Percentiles rank a stretch among this genome's conserved stretches.
Conservation (phyloP, 2,329 filamentous ascomycete genomes). For the Clathrospora elynae region DNA sequence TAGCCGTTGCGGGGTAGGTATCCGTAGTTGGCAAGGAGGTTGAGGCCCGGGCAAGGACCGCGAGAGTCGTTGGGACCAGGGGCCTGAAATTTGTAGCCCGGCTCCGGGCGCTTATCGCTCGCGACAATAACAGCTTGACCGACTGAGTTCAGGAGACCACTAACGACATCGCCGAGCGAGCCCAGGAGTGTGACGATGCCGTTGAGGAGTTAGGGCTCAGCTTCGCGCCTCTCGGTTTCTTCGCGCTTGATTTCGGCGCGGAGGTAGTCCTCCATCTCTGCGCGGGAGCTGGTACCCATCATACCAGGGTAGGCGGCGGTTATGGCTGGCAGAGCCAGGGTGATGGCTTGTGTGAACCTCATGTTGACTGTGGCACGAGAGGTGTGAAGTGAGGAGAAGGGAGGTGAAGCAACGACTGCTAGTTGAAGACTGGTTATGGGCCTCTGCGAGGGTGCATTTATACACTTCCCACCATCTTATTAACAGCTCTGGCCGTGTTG, state of each 20-base stretch:
- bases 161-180: conserved; percentile 14
- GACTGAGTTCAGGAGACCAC: conserved; percentile 26
- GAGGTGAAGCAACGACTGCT: background rate
- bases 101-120: conserved; percentile 28
- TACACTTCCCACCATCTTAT: background rate
- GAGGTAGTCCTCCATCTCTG: conserved; percentile 17
- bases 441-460: background rate
- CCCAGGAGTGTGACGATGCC: conserved; percentile 15
- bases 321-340: conserved; percentile 22
- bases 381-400: background rate
- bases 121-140: conserved; percentile 22
- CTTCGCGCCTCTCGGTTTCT: conserved; percentile 9
- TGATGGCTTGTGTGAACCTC: conserved; percentile 16
- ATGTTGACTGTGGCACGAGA: conserved; percentile 8
- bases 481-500: background rate
- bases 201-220: conserved; percentile 14
- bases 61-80: conserved; percentile 27
- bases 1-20: conserved; percentile 55
- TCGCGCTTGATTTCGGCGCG: conserved; percentile 17
- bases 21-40: conserved; percentile 59
- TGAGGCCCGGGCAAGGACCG: conserved; percentile 58
- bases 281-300: conserved; percentile 19
- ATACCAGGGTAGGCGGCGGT: conserved; percentile 24
- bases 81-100: conserved; percentile 22
- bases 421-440: background rate